These are phyloP conservation scores for Capronia epimyces DNA, from an alignment of 2,329 filamentous ascomycete species.

Conservation along the genomic window DNA sequence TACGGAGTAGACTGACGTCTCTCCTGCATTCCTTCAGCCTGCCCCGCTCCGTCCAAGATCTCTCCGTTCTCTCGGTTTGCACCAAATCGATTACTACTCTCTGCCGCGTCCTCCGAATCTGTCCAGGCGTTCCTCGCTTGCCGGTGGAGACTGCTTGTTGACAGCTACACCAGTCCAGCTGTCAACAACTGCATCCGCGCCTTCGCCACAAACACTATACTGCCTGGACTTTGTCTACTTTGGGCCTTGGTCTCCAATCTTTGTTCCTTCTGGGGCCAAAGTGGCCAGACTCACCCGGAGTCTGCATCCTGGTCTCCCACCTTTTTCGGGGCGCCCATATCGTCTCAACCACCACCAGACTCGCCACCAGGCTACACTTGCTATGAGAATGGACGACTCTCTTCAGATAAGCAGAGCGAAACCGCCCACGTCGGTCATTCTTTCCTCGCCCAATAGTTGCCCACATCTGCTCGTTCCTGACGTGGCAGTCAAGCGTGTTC, in stretches of 20 bases:
- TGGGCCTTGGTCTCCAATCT: not conserved
- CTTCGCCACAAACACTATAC: conserved; percentile 10
- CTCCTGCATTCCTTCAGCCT: not conserved
- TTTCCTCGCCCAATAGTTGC: not conserved
- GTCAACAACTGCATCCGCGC: conserved; percentile 7
- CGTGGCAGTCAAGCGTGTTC: not conserved
- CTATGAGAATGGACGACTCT: too few relatives aligned
- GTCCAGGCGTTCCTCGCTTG: not conserved
- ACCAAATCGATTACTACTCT: too few relatives aligned
- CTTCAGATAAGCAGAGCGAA: not conserved
- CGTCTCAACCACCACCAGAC: not conserved
- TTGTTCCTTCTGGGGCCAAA: not conserved
- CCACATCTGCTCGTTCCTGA: not conserved
- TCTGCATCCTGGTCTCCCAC: not conserved
- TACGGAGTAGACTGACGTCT: not conserved
- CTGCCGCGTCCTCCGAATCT: not conserved
- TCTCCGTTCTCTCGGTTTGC: not conserved
- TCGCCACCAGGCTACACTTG: not conserved
- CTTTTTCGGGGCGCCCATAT: not conserved
- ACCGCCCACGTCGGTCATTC: not conserved
- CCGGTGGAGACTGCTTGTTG: not conserved
- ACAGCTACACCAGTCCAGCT: not conserved
- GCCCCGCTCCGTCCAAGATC: not conserved
- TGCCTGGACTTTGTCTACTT: not conserved
- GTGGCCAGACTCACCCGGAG: not conserved